Evolutionary conservation across 106 monocot species (phyloP).

Genomic region (Dactylorhiza incarnata): DNA sequence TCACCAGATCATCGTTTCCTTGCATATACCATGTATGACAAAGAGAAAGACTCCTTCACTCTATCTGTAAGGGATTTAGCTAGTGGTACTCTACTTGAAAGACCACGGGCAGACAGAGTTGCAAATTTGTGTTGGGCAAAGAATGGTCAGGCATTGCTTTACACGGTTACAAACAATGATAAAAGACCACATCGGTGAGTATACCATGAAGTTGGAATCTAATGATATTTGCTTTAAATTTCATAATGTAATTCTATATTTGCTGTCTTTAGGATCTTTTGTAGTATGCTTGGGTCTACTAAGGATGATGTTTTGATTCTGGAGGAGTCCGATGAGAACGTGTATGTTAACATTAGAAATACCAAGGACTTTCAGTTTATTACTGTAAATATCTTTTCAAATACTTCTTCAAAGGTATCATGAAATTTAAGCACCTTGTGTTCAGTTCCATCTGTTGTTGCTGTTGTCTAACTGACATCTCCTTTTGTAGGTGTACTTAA

Average conservation of each 20-base stretch:
- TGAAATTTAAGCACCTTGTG: not conserved
- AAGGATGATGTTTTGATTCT: constrained; percentile 73
- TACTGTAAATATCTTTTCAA: constrained; percentile 83
- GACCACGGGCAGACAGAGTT: constrained; percentile 67
- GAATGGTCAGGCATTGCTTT: constrained; percentile 78
- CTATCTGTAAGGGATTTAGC: constrained; percentile 73
- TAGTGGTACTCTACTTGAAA: constrained; percentile 46
- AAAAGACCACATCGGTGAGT: constrained; percentile 74
- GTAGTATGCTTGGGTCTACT: constrained; percentile 79
- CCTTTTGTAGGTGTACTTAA: constrained; percentile 81
- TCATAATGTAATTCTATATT: constrained; percentile 12
- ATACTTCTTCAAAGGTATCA: constrained; percentile 78
- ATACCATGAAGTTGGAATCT: not conserved
- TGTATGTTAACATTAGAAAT: constrained; percentile 87
- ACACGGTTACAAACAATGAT: constrained; percentile 65
- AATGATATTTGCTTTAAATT: constrained; percentile 1
- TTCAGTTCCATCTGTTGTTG: constrained; percentile 1
- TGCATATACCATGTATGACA: constrained; percentile 97
- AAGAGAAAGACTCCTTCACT: constrained; percentile 76
- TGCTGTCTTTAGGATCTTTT: constrained; percentile 69
- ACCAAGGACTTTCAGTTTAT: constrained; percentile 95
- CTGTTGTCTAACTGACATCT: constrained; percentile 15
- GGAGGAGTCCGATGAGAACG: constrained; percentile 77
- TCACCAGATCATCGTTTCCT: constrained; percentile 89
- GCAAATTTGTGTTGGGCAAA: constrained; percentile 77